Evolutionary conservation across 2,329 filamentous ascomycete species (phyloP).

Genomic region (Penicillium sp.): DNA sequence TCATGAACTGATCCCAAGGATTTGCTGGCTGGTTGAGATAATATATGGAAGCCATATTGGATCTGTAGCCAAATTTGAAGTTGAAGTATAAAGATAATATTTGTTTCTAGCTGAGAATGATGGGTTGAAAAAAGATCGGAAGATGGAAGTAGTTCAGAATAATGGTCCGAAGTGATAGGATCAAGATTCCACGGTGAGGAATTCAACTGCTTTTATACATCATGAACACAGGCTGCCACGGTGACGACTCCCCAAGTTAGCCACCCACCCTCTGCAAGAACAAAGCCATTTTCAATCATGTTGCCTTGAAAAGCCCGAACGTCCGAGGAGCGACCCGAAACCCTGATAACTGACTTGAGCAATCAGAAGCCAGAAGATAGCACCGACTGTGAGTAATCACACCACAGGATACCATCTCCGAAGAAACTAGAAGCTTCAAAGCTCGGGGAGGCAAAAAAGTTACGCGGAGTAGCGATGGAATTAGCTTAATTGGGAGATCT

Average conservation of each 20-base stretch:
- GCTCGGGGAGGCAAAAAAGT: conserved; percentile 6
- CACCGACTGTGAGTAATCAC: not conserved
- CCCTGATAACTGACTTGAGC: not conserved
- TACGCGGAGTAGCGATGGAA: not conserved
- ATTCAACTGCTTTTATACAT: conserved; percentile 11
- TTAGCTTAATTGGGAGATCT: not conserved
- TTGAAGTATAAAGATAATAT: not conserved
- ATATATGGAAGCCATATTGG: conserved; percentile 53
- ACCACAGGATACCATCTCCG: not conserved
- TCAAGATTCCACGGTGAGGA: not conserved
- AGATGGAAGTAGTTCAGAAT: not conserved
- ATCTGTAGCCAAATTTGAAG: not conserved
- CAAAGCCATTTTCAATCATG: conserved; percentile 14
- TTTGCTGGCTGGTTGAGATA: conserved; percentile 51
- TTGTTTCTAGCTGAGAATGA: not conserved
- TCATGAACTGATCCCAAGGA: conserved; percentile 56
- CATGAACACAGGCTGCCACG: conserved; percentile 6
- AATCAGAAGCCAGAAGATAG: not conserved
- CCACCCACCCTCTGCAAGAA: not conserved
- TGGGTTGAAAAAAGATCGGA: not conserved
- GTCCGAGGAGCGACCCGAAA: not conserved
- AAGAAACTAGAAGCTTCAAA: conserved; percentile 1
- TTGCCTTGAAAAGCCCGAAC: conserved; percentile 14
- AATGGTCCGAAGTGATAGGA: conserved; percentile 6
- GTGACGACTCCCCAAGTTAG: not conserved